Evolutionary conservation across 805 yeast genomes (phyloP).

Genomic region (Wickerhamomyces sydowiorum): DNA sequence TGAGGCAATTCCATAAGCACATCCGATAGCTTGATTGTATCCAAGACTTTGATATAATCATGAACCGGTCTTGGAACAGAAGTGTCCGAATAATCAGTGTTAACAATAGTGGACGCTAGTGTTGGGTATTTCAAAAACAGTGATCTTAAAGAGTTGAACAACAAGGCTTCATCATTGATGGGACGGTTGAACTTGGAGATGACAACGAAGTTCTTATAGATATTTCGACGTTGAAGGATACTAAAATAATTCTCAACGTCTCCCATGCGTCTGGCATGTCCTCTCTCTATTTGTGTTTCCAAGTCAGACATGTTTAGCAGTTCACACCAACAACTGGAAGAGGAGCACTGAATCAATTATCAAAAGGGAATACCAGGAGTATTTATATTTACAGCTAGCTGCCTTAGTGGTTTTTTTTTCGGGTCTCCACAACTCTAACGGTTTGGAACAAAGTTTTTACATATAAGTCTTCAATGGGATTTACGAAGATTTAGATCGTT

Average conservation of each 20-base stretch:
- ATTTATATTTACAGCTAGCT: no score
- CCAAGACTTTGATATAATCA: conserved; percentile 15
- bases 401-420: no score
- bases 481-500: no score
- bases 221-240: conserved; percentile 10
- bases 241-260: conserved; percentile 19
- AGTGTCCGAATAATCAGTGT: conserved; percentile 14
- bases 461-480: no score
- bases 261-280: conserved; percentile 19
- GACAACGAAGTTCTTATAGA: conserved; percentile 16
- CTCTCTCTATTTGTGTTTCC: conserved; percentile 1
- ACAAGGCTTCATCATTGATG: conserved; percentile 3
- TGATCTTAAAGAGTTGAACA: conserved; percentile 5
- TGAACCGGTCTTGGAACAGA: conserved; percentile 9
- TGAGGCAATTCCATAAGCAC: conserved; percentile 8
- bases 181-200: conserved; percentile 8
- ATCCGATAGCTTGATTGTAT: conserved; percentile 9
- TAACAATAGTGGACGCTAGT: conserved; percentile 9
- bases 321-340: neutral
- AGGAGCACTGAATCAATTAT: no score
- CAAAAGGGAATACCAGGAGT: no score
- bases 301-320: no score
- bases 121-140: conserved; percentile 15
- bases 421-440: no score
- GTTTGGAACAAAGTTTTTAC: no score